Evolutionary conservation across 176 grass and related monocot genomes (phyloP), one percentile per base, ranked within the genome.

Genomic region (Oryza coarctata): DNA sequence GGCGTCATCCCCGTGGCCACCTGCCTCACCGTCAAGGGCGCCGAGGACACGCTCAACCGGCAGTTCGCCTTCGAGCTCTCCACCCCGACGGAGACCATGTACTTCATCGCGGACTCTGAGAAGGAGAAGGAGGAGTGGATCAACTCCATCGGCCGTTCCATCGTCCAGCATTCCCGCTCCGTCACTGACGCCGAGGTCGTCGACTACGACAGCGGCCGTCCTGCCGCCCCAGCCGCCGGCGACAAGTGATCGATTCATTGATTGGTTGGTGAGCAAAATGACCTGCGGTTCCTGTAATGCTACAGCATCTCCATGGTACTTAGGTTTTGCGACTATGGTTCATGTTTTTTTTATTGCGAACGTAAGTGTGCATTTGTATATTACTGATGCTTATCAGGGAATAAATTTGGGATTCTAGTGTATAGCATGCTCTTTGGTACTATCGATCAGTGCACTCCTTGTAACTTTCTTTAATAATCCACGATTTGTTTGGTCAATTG

Each of bases 81-180:
- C 47, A 99, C 93, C 68, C 80, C 86, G 17, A 47, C 55, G 15
- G 93, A 99, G 74, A 95, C 93, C 85, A 99, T 99, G 96, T 99
- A 99, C 87, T 95, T 99, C 89, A 94, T 99, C 76, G 93, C 88
- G 9, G 96, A 99, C 82, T 90, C 96, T 22, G 96, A 99, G 34
- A 99, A 95, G 93, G 96, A 99, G 84, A 98, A 98, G 87, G 96
- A 98, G 79, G 96, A 99, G 68, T 99, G 96, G 96, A 99, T 99
- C 91, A 99, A 95, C 82, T 95, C 96, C 88, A 88, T 99, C 82
- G 93, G 93, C 5, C 92, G 95, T 61, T 98, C 95, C 84, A 98
- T 98, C 68, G 90, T 98, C 3, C 92, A 98, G 88, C 95, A 98
- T 85, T 98, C 95, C 25, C 76, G 92, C 25, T 98, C 92, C 79